Percentiles rank a stretch among this genome's conserved stretches.
phyloP scores from a whole-genome alignment of 2,329 filamentous ascomycete species.

The Byssochlamys sp. region DNA sequence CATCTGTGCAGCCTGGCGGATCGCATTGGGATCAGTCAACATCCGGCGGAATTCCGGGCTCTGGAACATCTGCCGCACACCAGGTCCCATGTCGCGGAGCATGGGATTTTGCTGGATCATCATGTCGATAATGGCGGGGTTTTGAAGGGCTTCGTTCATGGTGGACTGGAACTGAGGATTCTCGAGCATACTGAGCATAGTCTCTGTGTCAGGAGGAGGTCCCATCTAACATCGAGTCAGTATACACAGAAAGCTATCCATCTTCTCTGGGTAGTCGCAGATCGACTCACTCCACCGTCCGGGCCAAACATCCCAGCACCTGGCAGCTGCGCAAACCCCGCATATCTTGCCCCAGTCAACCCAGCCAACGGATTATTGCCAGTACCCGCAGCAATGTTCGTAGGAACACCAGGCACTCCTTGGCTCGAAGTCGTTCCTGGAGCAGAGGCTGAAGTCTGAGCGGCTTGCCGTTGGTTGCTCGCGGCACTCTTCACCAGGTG shows the following conservation, averaged over 20 bases:
- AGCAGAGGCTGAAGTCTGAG: slow-evolving; percentile 32
- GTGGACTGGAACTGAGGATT: slow-evolving; percentile 78
- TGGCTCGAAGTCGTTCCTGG: slow-evolving; percentile 23
- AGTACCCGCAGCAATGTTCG: slow-evolving; percentile 40
- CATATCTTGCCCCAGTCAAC: slow-evolving; percentile 85
- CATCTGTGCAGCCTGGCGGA: slow-evolving; percentile 75
- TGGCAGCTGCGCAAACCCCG: slow-evolving; percentile 80
- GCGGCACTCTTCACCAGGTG: slow-evolving; percentile 94
- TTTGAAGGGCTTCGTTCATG: slow-evolving; percentile 91
- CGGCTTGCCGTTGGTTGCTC: slow-evolving; percentile 61
- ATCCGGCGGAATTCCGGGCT: slow-evolving; percentile 82
- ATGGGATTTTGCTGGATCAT: slow-evolving; percentile 88
- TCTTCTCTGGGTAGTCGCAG: not conserved
- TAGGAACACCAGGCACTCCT: slow-evolving; percentile 34
- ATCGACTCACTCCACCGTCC: slow-evolving; percentile 72
- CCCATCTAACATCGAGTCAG: slow-evolving; percentile 59
- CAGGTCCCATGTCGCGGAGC: slow-evolving; percentile 59
- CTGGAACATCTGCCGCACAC: slow-evolving; percentile 73
- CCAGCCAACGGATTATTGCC: slow-evolving; percentile 84
- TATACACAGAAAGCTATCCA: not conserved
- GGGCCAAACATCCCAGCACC: slow-evolving; percentile 83
- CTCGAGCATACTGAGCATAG: slow-evolving; percentile 73
- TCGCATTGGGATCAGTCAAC: slow-evolving; percentile 81
- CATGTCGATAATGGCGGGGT: slow-evolving; percentile 88
- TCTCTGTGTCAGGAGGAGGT: slow-evolving; percentile 69